These are phyloP conservation scores for Collybia sordida DNA, from an alignment of 768 basidiomycete species.

Conservation along the genomic window DNA sequence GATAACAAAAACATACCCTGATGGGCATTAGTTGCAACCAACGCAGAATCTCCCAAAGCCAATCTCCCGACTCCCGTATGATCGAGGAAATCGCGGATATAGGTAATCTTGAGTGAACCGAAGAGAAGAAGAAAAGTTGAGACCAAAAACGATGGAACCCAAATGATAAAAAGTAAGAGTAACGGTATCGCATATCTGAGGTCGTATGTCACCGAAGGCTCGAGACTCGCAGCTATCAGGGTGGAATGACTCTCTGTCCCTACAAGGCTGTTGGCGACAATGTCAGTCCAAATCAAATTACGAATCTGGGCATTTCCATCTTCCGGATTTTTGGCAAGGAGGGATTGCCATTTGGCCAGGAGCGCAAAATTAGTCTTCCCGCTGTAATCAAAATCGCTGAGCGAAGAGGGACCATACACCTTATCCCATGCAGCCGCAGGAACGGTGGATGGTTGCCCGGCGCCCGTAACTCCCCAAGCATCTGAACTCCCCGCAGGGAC, in stretches of 20 bases:
- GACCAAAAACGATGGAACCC: conserved; percentile 9
- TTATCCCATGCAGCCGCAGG: conserved; percentile 10
- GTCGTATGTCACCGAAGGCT: conserved; percentile 9
- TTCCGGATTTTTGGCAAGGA: conserved; percentile 12
- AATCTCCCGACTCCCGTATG: conserved; percentile 13
- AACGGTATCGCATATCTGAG: conserved; percentile 13
- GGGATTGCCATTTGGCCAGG: conserved; percentile 10
- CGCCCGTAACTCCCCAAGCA: conserved; percentile 3
- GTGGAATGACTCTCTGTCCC: conserved; percentile 6
- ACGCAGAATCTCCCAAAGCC: conserved; percentile 10
- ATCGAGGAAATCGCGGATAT: conserved; percentile 15
- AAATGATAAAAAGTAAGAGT: conserved; percentile 10
- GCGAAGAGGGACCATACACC: not conserved
- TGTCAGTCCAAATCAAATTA: conserved; percentile 18
- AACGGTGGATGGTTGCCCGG: not conserved
- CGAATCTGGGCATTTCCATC: conserved; percentile 10
- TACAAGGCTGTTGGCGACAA: conserved; percentile 15
- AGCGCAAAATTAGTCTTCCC: conserved; percentile 11
- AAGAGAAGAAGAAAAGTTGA: conserved; percentile 7
- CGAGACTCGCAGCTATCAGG: conserved; percentile 6
- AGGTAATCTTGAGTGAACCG: conserved; percentile 9
- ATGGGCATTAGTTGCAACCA: no score
- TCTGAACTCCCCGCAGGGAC: conserved; percentile 13
- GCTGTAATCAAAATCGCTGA: conserved; percentile 3
- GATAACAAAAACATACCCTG: no score